Evolutionary conservation across 148 eudicot species (phyloP).

Genomic region (Silene latifolia): DNA sequence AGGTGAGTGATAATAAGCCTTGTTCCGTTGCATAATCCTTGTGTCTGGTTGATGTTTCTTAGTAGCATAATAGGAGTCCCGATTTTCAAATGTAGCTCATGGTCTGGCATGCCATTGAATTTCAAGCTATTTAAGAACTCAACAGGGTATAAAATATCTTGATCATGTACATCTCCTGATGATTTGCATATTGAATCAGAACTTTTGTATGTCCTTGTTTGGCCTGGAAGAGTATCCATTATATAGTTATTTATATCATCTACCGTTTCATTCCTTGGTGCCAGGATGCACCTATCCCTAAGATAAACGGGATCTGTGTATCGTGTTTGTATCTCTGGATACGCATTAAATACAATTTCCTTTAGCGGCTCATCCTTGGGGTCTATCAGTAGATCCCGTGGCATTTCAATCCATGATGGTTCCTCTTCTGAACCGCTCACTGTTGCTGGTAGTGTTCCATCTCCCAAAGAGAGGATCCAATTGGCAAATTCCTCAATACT

Average conservation of each 20-base stretch:
- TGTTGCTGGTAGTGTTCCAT: neutral
- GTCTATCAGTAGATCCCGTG: neutral
- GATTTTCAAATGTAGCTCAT: neutral
- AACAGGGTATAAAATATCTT: no score
- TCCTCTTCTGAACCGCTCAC: neutral
- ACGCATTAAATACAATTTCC: neutral
- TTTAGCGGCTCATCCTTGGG: neutral
- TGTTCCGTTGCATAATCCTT: conserved; percentile 3
- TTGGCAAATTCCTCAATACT: neutral
- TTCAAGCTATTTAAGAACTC: neutral
- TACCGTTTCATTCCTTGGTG: no score
- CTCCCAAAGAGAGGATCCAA: neutral
- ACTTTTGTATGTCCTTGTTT: neutral
- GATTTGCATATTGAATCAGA: neutral
- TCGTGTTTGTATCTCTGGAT: neutral
- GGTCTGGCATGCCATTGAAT: neutral
- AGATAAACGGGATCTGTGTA: no score
- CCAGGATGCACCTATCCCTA: neutral
- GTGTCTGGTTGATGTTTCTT: neutral
- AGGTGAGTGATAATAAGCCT: neutral
- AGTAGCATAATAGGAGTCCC: neutral
- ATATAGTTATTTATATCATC: neutral
- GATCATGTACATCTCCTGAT: neutral
- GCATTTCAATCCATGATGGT: no score
- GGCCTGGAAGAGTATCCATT: neutral